Evolutionary conservation across 2,329 filamentous ascomycete genomes (phyloP).

Genomic region (Penicillium brevicompactum): DNA sequence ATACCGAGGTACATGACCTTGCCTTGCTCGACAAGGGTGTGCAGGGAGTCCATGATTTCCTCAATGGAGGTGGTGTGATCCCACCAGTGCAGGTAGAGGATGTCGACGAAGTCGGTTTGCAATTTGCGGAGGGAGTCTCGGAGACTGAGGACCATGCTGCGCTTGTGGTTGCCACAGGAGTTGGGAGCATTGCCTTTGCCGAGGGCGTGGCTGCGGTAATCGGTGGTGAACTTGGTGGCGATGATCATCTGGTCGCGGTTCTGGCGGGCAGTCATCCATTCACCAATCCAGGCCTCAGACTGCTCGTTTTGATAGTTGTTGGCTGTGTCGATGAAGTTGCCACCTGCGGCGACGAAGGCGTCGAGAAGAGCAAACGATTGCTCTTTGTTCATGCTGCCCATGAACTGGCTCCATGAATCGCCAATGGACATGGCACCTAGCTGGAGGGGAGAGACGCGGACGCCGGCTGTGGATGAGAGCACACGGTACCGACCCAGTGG

Average conservation of each 20-base stretch:
- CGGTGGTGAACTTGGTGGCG: conserved; percentile 69
- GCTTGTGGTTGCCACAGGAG: conserved; percentile 46
- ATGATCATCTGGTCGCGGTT: conserved; percentile 71
- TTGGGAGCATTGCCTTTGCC: conserved; percentile 46
- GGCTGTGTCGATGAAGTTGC: conserved; percentile 74
- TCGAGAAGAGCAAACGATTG: conserved; percentile 67
- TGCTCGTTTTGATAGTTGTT: conserved; percentile 69
- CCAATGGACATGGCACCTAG: conserved; percentile 44
- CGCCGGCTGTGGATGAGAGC: conserved; percentile 65
- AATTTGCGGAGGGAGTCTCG: conserved; percentile 50
- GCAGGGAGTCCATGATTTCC: conserved; percentile 30
- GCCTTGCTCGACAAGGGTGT: conserved; percentile 41
- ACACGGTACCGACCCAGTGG: conserved; percentile 67
- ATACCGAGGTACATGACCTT: conserved; percentile 48
- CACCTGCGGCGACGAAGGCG: conserved; percentile 64
- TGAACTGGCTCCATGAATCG: conserved; percentile 48
- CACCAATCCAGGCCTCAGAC: conserved; percentile 67
- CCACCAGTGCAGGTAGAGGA: conserved; percentile 60
- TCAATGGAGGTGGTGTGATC: conserved; percentile 43
- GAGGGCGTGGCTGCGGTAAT: conserved; percentile 46
- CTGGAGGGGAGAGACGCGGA: conserved; percentile 67
- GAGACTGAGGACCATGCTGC: conserved; percentile 46
- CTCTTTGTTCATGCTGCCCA: conserved; percentile 68
- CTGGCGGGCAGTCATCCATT: conserved; percentile 68
- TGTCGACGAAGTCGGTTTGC: conserved; percentile 56